Evolutionary conservation across 495 filamentous ascomycete genomes (phyloP).

Genomic region (Tuber magnatum): DNA sequence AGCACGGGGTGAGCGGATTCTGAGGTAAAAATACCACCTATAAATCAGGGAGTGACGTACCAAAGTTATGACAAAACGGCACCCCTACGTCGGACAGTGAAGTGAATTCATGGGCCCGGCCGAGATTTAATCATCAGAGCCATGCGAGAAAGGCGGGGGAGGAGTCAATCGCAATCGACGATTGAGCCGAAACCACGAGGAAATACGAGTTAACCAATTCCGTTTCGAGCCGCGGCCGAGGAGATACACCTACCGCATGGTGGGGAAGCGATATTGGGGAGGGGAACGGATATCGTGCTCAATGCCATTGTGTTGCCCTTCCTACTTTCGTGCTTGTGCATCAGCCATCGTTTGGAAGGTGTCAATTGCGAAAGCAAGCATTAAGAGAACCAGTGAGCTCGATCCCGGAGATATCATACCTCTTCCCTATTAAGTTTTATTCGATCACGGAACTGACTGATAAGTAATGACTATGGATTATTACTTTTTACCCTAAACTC

Average conservation of each 20-base stretch:
- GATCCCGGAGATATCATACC: neutral
- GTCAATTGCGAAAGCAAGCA: neutral
- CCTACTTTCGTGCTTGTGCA: neutral
- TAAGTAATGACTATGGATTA: neutral
- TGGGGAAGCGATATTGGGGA: neutral
- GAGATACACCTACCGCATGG: neutral
- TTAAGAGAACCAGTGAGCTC: neutral
- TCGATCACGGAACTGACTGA: neutral
- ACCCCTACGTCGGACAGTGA: neutral
- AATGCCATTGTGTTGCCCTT: neutral
- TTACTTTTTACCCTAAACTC: neutral
- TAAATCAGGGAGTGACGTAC: neutral
- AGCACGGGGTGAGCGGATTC: neutral
- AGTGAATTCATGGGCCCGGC: neutral
- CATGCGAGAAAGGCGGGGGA: neutral
- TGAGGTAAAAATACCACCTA: neutral
- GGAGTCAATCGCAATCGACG: slow-evolving; percentile 1
- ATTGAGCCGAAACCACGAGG: neutral
- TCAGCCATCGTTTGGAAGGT: slow-evolving; percentile 1
- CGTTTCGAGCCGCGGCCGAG: neutral
- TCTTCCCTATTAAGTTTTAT: neutral
- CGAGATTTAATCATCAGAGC: neutral
- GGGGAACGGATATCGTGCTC: neutral
- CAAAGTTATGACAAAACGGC: neutral
- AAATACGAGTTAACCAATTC: neutral